Conservation (phyloP, 768 basidiomycete species). For the Podaxis carcinomalis region DNA sequence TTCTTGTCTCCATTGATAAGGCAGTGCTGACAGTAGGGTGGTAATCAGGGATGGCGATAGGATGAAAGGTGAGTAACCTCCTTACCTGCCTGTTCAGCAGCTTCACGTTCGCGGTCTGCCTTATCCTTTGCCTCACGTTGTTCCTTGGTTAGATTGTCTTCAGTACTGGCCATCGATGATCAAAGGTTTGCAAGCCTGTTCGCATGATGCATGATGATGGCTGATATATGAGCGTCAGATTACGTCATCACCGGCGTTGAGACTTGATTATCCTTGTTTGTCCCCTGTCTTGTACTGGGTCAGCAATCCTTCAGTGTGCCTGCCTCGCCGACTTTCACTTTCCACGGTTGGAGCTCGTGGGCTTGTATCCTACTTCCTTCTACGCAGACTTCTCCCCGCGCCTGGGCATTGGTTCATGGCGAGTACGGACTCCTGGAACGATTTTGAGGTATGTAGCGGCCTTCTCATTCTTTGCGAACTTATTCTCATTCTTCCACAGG, state of each 20-base stretch:
- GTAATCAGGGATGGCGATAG: conserved; percentile 14
- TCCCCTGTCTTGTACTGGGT: conserved; percentile 12
- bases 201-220: not conserved
- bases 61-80: conserved; percentile 13
- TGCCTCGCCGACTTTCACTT: conserved; percentile 13
- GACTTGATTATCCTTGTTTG: conserved; percentile 18
- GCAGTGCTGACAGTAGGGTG: conserved; percentile 55
- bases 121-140: conserved; percentile 74
- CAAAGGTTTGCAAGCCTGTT: not conserved
- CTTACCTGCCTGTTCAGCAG: conserved; percentile 81
- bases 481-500: conserved; percentile 33
- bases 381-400: conserved; percentile 10
- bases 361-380: not conserved
- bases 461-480: conserved; percentile 14
- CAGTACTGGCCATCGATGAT: conserved; percentile 21
- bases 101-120: conserved; percentile 63
- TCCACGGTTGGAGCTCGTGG: conserved; percentile 7
- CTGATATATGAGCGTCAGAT: conserved; percentile 3
- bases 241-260: conserved; percentile 9
- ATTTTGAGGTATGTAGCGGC: conserved; percentile 60
- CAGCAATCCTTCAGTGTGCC: not conserved
- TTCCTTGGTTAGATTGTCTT: conserved; percentile 65
- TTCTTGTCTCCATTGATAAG: conserved; percentile 90
- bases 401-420: conserved; percentile 42
- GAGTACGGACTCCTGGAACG: conserved; percentile 56